These are phyloP conservation scores for Alternaria sp. DNA, from an alignment of 2,329 filamentous ascomycete genomes.

Conservation along the genomic window DNA sequence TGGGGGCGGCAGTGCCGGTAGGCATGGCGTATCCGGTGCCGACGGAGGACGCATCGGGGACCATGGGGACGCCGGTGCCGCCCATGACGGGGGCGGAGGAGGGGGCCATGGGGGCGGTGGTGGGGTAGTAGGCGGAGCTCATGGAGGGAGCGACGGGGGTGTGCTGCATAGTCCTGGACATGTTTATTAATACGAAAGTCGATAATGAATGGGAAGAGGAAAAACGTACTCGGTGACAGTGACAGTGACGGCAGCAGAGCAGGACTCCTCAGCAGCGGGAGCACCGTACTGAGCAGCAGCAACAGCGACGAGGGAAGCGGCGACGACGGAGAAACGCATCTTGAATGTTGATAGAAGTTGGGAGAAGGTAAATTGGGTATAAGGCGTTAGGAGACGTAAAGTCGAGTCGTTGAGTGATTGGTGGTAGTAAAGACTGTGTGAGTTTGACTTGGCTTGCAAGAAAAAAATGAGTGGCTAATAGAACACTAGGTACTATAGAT, in stretches of 20 bases:
- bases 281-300: conserved; percentile 29
- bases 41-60: conserved; percentile 9
- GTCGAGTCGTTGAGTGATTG: conserved; percentile 5
- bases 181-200: conserved; percentile 3
- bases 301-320: conserved; percentile 33
- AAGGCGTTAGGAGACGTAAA: conserved; percentile 9
- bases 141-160: conserved; percentile 30
- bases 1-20: conserved; percentile 20
- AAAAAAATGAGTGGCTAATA: conserved; percentile 41
- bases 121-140: conserved; percentile 36
- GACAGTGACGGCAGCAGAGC: conserved; percentile 29
- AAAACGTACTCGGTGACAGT: conserved; percentile 39
- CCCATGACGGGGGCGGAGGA: conserved; percentile 20
- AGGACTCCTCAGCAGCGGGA: conserved; percentile 25
- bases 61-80: conserved; percentile 25
- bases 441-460: conserved; percentile 7
- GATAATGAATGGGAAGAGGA: neutral
- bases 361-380: conserved; percentile 15
- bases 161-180: conserved; percentile 22
- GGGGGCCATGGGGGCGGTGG: conserved; percentile 13
- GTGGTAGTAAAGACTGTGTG: conserved; percentile 19
- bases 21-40: neutral
- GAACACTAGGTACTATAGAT: conserved; percentile 31
- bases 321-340: conserved; percentile 43
- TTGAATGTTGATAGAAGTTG: conserved; percentile 6